Evolutionary conservation across 305 asterid genomes (phyloP).

Genomic region (Nicotiana rustica): DNA sequence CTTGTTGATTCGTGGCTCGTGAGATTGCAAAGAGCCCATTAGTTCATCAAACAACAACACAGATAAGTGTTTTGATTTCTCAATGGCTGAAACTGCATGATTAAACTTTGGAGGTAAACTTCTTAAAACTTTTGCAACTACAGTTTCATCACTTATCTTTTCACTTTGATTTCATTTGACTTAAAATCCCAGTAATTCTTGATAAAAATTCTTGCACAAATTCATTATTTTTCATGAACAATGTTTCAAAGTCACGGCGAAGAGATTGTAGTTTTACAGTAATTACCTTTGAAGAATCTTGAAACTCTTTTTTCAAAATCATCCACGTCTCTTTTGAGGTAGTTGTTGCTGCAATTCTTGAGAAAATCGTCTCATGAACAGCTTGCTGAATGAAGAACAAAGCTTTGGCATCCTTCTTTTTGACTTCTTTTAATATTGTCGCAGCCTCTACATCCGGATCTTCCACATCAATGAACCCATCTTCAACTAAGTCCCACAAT

Average conservation of each 20-base stretch:
- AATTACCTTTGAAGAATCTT: too few relatives aligned
- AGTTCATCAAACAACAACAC: background rate
- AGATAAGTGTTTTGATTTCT: background rate
- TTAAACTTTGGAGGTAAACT: background rate
- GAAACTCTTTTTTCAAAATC: too few relatives aligned
- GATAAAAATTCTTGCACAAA: background rate
- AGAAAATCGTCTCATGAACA: too few relatives aligned
- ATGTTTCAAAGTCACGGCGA: background rate
- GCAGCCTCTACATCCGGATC: too few relatives aligned
- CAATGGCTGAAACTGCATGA: background rate
- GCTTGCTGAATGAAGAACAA: too few relatives aligned
- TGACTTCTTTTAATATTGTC: too few relatives aligned
- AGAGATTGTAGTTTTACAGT: background rate
- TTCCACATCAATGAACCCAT: too few relatives aligned
- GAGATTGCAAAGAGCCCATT: conserved; percentile 9
- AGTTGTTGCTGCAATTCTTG: too few relatives aligned
- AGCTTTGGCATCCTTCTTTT: too few relatives aligned
- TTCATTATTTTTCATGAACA: background rate
- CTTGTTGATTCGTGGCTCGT: background rate
- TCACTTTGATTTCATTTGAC: background rate
- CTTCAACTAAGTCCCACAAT: too few relatives aligned
- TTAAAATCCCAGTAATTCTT: background rate
- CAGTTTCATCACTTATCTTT: background rate
- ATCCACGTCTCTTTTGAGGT: too few relatives aligned
- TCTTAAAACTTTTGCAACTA: background rate